phyloP scores from a whole-genome alignment of 805 yeast species.

The Suhomyces kilbournensis region DNA sequence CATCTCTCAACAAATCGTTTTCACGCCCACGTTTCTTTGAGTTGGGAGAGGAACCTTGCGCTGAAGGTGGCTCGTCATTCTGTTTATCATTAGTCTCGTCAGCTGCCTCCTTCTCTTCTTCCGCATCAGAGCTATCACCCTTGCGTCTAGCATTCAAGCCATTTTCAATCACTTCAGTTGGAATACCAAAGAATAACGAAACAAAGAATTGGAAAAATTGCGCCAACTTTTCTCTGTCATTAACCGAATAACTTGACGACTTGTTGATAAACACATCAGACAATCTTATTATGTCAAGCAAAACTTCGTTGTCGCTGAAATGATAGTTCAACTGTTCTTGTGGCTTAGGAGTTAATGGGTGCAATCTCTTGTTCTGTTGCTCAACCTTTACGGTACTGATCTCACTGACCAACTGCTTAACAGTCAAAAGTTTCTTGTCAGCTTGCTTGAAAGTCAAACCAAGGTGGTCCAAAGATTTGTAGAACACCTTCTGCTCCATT shows the following conservation, averaged over 20 bases:
- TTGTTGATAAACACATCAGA: conserved; percentile 64
- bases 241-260: conserved; percentile 70
- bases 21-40: conserved; percentile 53
- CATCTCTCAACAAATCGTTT: conserved; percentile 57
- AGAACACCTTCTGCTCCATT: conserved; percentile 91
- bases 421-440: conserved; percentile 86
- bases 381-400: conserved; percentile 90
- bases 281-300: conserved; percentile 71
- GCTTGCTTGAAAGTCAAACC: conserved; percentile 96
- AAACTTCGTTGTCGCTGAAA: conserved; percentile 63
- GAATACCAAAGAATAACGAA: conserved; percentile 65
- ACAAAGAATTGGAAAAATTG: conserved; percentile 70
- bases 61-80: conserved; percentile 5
- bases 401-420: conserved; percentile 86
- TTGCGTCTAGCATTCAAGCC: conserved; percentile 24
- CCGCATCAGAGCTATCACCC: conserved; percentile 11
- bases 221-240: conserved; percentile 75
- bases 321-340: conserved; percentile 64
- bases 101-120: conserved; percentile 11
- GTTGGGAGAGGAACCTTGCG: conserved; percentile 7
- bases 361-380: conserved; percentile 79
- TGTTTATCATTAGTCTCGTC: conserved; percentile 13
- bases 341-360: conserved; percentile 86
- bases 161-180: conserved; percentile 46
- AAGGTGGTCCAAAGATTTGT: conserved; percentile 89